A percentile compares a stretch with the other conserved stretches of the same genome.
These are phyloP conservation scores for Leccinum truebloodii DNA, from an alignment of 768 basidiomycete genomes.

Conservation along the genomic window DNA sequence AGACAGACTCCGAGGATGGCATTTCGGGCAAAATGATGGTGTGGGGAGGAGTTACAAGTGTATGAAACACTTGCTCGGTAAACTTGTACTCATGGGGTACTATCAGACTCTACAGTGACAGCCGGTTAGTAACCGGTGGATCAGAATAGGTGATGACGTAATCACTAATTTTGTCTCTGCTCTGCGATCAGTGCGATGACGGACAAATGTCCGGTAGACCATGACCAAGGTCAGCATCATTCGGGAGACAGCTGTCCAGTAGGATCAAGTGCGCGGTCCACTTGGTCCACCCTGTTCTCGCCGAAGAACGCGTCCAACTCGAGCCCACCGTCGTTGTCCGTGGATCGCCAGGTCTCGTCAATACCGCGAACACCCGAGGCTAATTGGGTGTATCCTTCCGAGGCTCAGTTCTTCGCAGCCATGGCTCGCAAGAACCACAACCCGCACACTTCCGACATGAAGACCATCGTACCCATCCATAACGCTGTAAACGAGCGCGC, in stretches of 20 bases:
- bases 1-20: slow-evolving; percentile 65
- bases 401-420: slow-evolving; percentile 97
- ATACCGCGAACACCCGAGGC: slow-evolving; percentile 74
- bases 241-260: slow-evolving; percentile 58
- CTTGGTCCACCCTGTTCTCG: slow-evolving; percentile 41
- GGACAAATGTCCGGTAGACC: slow-evolving; percentile 53
- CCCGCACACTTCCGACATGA: slow-evolving; percentile 88
- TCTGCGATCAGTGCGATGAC: slow-evolving; percentile 18
- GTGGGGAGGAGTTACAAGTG: neutral
- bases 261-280: slow-evolving; percentile 52
- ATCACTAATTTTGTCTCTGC: neutral
- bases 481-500: slow-evolving; percentile 98
- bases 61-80: neutral
- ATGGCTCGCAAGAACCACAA: slow-evolving; percentile 94
- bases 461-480: slow-evolving; percentile 94
- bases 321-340: slow-evolving; percentile 48
- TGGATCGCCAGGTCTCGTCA: slow-evolving; percentile 79
- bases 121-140: neutral
- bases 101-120: neutral
- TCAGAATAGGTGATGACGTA: slow-evolving; percentile 16
- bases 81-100: neutral
- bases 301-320: slow-evolving; percentile 10
- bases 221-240: slow-evolving; percentile 25
- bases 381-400: slow-evolving; percentile 98
- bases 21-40: slow-evolving; percentile 36